A percentile compares a stretch with the other conserved stretches of the same genome.
phyloP scores from a whole-genome alignment of 176 grass and related monocot genomes.

The Urochloa ruziziensis region DNA sequence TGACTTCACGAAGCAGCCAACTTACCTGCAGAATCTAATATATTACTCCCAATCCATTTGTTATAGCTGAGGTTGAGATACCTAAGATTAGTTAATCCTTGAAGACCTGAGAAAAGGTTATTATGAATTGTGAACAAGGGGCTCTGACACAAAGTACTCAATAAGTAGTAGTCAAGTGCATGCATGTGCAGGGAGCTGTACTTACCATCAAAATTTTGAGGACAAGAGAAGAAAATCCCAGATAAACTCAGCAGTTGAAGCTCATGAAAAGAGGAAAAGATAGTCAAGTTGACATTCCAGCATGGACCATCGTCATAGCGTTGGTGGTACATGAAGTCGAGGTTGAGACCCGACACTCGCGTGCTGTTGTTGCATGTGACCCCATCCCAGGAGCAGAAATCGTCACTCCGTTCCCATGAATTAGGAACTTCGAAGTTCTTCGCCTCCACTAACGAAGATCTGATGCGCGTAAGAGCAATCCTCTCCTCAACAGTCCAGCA shows the following conservation, averaged over 20 bases:
- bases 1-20: not conserved
- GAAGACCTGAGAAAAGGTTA: not conserved
- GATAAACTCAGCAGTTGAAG: not conserved
- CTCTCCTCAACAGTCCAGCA: not conserved
- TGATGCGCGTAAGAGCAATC: not conserved
- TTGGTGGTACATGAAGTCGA: accelerated
- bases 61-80: not conserved
- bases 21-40: not conserved
- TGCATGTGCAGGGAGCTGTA: not conserved
- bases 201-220: not conserved
- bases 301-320: no score
- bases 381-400: not conserved
- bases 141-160: not conserved
- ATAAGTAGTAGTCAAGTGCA: not conserved
- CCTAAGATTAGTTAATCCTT: not conserved
- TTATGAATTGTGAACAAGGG: not conserved
- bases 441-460: not conserved
- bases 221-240: accelerated
- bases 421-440: not conserved
- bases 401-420: not conserved
- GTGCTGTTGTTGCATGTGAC: not conserved
- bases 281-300: not conserved
- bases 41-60: not conserved
- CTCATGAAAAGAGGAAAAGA: not conserved
- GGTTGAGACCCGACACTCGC: not conserved